phyloP scores from a whole-genome alignment of 768 basidiomycete species.

The Rhizopogon rudus region DNA sequence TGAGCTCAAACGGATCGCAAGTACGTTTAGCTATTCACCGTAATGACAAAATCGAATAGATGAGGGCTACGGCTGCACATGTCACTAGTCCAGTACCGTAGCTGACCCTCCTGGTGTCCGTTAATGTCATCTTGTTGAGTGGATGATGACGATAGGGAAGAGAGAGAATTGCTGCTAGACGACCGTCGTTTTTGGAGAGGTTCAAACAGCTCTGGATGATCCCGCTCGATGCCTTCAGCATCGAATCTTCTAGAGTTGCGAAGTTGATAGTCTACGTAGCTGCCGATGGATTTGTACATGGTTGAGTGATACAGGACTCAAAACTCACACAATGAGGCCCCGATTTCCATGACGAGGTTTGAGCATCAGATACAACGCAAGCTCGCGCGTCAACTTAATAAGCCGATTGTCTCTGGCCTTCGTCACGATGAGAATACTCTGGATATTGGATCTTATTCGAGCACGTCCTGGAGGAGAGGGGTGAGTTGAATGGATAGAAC shows the following conservation, averaged over 20 bases:
- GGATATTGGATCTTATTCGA: slow-evolving; percentile 85
- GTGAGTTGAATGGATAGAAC: slow-evolving; percentile 4
- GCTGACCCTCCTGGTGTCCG: slow-evolving; percentile 71
- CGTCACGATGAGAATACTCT: slow-evolving; percentile 91
- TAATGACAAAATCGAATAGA: slow-evolving; percentile 96
- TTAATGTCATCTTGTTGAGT: slow-evolving; percentile 34
- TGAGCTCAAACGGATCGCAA: background rate
- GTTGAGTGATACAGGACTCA: slow-evolving; percentile 10
- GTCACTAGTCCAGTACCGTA: slow-evolving; percentile 95
- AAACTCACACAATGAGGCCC: slow-evolving; percentile 79
- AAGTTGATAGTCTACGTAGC: slow-evolving; percentile 94
- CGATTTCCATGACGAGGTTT: slow-evolving; percentile 65
- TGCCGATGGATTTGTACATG: slow-evolving; percentile 24
- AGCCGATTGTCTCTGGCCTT: slow-evolving; percentile 97
- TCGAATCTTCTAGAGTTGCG: slow-evolving; percentile 89
- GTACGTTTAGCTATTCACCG: slow-evolving; percentile 50
- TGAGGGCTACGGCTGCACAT: slow-evolving; percentile 93
- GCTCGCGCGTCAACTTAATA: slow-evolving; percentile 89
- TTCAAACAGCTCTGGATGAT: slow-evolving; percentile 83
- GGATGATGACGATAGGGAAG: slow-evolving; percentile 48
- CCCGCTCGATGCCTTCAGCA: slow-evolving; percentile 78
- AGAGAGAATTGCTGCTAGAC: slow-evolving; percentile 59
- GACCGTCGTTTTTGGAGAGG: slow-evolving; percentile 74
- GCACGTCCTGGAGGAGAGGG: slow-evolving; percentile 65
- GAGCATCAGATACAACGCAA: slow-evolving; percentile 93